Percentiles rank a stretch among this genome's conserved stretches.
Conservation (phyloP, 768 basidiomycete genomes). For the Boletus subparvulus region DNA sequence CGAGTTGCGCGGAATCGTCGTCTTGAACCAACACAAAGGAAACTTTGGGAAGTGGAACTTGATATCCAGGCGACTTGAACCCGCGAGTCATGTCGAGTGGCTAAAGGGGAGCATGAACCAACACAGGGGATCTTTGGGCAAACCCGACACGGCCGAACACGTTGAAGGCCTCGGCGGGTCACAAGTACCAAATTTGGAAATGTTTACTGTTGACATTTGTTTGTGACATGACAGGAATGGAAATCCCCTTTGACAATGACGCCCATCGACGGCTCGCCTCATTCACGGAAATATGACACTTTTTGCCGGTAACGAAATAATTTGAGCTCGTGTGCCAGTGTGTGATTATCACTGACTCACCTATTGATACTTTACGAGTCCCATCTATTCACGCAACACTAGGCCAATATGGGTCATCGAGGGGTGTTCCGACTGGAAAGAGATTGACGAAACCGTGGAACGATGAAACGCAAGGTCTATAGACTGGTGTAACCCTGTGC, state of each 20-base stretch:
- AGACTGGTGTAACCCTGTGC: not conserved
- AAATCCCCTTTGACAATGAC: slow-evolving; percentile 1
- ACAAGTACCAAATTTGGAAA: slow-evolving; percentile 21
- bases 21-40: slow-evolving; percentile 66
- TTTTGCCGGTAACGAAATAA: not conserved
- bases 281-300: not conserved
- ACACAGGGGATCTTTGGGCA: slow-evolving; percentile 16
- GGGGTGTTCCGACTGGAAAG: not conserved
- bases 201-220: slow-evolving; percentile 10
- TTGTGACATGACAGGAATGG: slow-evolving; percentile 13
- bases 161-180: slow-evolving; percentile 3
- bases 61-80: slow-evolving; percentile 36
- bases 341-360: not conserved
- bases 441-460: not conserved
- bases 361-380: not conserved
- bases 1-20: slow-evolving; percentile 57
- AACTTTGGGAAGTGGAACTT: slow-evolving; percentile 57
- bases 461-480: not conserved
- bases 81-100: slow-evolving; percentile 39
- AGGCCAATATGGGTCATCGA: not conserved
- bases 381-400: not conserved
- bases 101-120: slow-evolving; percentile 1
- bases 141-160: slow-evolving; percentile 14
- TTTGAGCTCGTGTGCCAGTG: not conserved
- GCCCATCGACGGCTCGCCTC: too few relatives aligned